These are phyloP conservation scores for Epichloe amarillans DNA, from an alignment of 2,329 filamentous ascomycete genomes.

Conservation along the genomic window DNA sequence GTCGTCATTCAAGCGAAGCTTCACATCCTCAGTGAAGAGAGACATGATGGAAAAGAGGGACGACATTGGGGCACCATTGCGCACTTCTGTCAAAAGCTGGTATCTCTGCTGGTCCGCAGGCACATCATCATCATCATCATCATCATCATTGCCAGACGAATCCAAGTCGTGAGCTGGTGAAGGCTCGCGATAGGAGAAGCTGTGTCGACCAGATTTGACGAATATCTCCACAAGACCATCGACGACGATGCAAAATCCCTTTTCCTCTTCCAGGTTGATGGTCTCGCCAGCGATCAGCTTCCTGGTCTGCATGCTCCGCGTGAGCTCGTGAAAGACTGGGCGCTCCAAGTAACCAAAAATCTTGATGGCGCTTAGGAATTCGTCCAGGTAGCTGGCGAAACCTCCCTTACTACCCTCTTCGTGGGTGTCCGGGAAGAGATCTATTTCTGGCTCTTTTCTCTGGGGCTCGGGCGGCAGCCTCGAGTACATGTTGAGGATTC, in stretches of 20 bases:
- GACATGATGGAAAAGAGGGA: constrained; percentile 96
- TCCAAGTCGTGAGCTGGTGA: constrained; percentile 21
- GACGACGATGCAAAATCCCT: constrained; percentile 94
- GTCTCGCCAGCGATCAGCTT: constrained; percentile 96
- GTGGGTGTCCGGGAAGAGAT: constrained; percentile 86
- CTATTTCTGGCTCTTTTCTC: constrained; percentile 88
- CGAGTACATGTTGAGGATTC: constrained; percentile 94
- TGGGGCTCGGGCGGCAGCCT: constrained; percentile 87
- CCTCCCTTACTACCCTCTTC: constrained; percentile 84
- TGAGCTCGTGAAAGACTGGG: constrained; percentile 94
- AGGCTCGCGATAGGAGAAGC: background rate
- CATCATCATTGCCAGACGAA: constrained; percentile 33
- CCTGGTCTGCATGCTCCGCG: constrained; percentile 92
- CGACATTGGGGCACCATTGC: constrained; percentile 96
- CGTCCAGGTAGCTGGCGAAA: constrained; percentile 90
- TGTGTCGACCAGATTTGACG: constrained; percentile 62
- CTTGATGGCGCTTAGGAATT: constrained; percentile 96
- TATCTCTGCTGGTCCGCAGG: constrained; percentile 67
- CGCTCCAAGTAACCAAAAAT: constrained; percentile 96
- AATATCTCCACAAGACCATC: constrained; percentile 96
- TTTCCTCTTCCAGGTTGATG: constrained; percentile 87
- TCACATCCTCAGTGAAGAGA: constrained; percentile 89
- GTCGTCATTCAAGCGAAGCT: constrained; percentile 61
- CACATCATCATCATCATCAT: constrained; percentile 67
- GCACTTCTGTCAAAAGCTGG: constrained; percentile 90